These are phyloP conservation scores for Nakaseomyces bracarensis DNA, from an alignment of 1,139 yeast species.

Conservation along the genomic window DNA sequence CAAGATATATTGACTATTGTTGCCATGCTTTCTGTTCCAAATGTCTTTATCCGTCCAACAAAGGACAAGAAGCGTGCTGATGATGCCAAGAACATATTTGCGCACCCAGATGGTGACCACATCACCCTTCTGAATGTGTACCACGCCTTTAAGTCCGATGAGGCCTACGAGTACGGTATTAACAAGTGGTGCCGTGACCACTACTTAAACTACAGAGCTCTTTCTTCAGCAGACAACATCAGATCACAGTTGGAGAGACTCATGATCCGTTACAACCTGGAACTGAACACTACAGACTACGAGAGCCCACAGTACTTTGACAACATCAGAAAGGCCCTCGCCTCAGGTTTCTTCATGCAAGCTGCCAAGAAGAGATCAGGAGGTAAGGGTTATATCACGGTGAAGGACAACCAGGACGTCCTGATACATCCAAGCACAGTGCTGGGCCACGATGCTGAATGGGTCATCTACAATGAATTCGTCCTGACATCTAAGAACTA, in stretches of 20 bases:
- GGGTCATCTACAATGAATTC: conserved; percentile 92
- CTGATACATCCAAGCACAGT: conserved; percentile 90
- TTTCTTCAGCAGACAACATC: conserved; percentile 76
- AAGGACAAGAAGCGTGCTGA: conserved; percentile 86
- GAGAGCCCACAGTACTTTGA: conserved; percentile 61
- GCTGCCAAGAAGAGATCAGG: conserved; percentile 81
- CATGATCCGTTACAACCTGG: conserved; percentile 75
- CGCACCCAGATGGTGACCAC: conserved; percentile 95
- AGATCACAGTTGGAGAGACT: conserved; percentile 73
- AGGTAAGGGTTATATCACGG: conserved; percentile 72
- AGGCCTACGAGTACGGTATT: conserved; percentile 50
- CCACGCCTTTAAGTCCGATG: conserved; percentile 71
- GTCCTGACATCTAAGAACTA: conserved; percentile 90
- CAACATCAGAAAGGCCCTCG: conserved; percentile 75
- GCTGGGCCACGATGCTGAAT: conserved; percentile 74
- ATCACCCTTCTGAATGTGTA: conserved; percentile 81
- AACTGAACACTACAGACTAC: conserved; percentile 59
- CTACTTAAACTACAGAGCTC: conserved; percentile 73
- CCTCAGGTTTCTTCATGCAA: conserved; percentile 97
- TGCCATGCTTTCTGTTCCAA: conserved; percentile 86
- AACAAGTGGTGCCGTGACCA: conserved; percentile 90
- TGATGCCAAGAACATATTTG: conserved; percentile 78
- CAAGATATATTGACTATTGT: conserved; percentile 84
- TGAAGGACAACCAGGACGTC: conserved; percentile 94
- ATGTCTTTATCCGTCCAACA: conserved; percentile 89